Percentiles rank a stretch among this genome's conserved stretches.
Evolutionary conservation across 192 early-diverging fungal genomes (phyloP).

Genomic region (Umbelopsis sp.): DNA sequence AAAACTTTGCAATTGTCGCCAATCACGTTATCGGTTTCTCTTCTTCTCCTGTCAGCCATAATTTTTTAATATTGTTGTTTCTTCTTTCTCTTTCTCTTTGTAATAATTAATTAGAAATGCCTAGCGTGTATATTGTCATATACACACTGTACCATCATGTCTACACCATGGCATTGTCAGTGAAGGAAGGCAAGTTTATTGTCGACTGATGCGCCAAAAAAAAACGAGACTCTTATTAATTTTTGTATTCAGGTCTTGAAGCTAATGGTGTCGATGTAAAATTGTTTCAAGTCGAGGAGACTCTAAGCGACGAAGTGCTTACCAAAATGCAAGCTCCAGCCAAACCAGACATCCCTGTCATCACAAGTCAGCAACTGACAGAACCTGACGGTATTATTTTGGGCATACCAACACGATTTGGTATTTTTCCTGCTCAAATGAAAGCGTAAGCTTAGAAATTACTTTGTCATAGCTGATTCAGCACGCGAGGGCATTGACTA

Average conservation of each 20-base stretch:
- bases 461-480: too few species aligned
- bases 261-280: constrained; percentile 39
- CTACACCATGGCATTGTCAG: constrained; percentile 61
- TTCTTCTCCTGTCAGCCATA: not conserved
- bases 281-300: constrained; percentile 61
- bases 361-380: constrained; percentile 35
- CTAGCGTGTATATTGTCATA: constrained; percentile 67
- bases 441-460: constrained; percentile 49
- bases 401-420: constrained; percentile 70
- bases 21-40: too few species aligned
- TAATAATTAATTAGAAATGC: constrained; percentile 15
- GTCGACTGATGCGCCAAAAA: constrained; percentile 11
- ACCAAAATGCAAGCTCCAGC: constrained; percentile 56
- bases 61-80: not conserved
- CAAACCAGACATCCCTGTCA: constrained; percentile 50
- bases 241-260: constrained; percentile 49
- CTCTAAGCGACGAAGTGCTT: constrained; percentile 57
- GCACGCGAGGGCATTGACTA: not conserved
- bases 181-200: constrained; percentile 56
- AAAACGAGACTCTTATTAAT: constrained; percentile 57
- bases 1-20: too few species aligned
- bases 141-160: constrained; percentile 76
- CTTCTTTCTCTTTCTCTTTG: constrained; percentile 9
- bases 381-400: constrained; percentile 61
- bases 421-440: constrained; percentile 74